A percentile compares a stretch with the other conserved stretches of the same genome.
These are phyloP conservation scores for Acanthamoeba lenticulata DNA, from an alignment of 208 protist species.

Conservation along the genomic window DNA sequence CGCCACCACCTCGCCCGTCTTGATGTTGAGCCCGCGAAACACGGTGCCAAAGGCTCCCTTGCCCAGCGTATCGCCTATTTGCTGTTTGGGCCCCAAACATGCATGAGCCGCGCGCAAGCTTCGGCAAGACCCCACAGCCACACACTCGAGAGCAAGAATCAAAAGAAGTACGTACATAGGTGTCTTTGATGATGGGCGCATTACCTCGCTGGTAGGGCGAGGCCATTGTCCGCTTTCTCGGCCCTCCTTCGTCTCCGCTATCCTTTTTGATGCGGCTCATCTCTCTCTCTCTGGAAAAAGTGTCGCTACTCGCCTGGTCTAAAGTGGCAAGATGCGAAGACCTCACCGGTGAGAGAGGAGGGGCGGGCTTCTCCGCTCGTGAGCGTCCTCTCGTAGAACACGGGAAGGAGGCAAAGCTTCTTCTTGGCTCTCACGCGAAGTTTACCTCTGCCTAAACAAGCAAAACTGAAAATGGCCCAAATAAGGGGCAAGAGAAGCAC, in stretches of 20 bases:
- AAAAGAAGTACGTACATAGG: neutral
- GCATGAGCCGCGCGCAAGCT: too few relatives aligned
- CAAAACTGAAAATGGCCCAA: too few relatives aligned
- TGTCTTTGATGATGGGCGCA: conserved; percentile 30
- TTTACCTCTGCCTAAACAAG: too few relatives aligned
- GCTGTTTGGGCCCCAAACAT: neutral
- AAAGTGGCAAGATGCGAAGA: neutral
- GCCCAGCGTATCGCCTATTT: neutral
- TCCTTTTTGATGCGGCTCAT: neutral
- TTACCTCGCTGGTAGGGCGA: neutral
- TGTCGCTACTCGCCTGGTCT: too few relatives aligned
- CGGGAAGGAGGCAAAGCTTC: too few relatives aligned
- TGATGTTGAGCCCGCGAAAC: conserved; percentile 5
- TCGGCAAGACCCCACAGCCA: neutral
- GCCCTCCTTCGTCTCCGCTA: neutral
- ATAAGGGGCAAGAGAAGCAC: neutral
- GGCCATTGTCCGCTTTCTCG: neutral
- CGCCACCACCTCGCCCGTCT: conserved; percentile 76
- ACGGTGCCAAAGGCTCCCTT: conserved; percentile 6
- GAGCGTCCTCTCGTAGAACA: too few relatives aligned
- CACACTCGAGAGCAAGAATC: neutral
- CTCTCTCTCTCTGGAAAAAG: neutral
- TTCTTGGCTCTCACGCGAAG: too few relatives aligned
- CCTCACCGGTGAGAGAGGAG: neutral
- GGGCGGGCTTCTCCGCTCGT: too few relatives aligned